Evolutionary conservation across 2,329 filamentous ascomycete species (phyloP).

Genomic region (Helminthosporium solani): DNA sequence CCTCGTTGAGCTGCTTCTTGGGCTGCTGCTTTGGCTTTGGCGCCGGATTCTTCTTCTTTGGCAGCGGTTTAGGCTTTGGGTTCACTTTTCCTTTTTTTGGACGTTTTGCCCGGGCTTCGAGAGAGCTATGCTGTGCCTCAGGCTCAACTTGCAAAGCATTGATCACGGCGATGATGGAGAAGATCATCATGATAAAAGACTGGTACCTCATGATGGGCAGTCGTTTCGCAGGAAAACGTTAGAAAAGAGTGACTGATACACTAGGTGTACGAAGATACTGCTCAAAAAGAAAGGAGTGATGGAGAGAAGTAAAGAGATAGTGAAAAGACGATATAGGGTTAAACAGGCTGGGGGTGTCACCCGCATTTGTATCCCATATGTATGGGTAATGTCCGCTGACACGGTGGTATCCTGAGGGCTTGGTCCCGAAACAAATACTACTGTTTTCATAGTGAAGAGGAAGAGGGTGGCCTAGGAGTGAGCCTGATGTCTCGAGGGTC

Average conservation of each 20-base stretch:
- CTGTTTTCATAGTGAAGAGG: not conserved
- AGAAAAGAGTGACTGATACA: not conserved
- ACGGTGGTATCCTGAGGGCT: not conserved
- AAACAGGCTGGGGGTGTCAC: not conserved
- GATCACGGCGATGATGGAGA: not conserved
- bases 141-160: not conserved
- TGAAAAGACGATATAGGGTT: not conserved
- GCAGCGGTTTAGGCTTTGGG: not conserved
- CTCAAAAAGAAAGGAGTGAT: not conserved
- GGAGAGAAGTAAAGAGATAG: not conserved
- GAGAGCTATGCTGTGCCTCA: not conserved
- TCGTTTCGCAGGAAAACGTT: not conserved
- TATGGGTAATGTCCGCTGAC: not conserved
- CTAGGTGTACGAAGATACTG: not conserved
- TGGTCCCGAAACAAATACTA: not conserved
- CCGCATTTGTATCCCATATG: not conserved
- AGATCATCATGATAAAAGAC: not conserved
- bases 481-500: no score
- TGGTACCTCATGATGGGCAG: not conserved
- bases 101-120: not conserved
- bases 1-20: not conserved
- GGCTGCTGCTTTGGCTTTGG: not conserved
- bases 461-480: no score
- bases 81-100: not conserved
- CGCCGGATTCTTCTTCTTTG: not conserved